Evolutionary conservation across 345 rosid genomes (phyloP).

Genomic region (Rhizophora mangle): DNA sequence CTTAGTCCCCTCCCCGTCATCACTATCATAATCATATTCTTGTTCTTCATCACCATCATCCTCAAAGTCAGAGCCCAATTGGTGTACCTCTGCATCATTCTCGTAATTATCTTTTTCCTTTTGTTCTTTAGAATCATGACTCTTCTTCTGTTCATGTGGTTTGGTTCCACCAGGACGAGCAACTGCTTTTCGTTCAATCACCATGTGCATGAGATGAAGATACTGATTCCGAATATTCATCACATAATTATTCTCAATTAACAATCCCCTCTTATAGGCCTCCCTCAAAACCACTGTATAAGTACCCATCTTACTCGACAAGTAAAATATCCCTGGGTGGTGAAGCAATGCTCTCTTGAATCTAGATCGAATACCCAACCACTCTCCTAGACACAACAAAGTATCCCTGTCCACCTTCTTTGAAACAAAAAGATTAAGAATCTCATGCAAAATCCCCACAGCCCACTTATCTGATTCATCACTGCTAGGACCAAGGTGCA

Average conservation of each 20-base stretch:
- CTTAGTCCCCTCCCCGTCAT: slow-evolving; percentile 28
- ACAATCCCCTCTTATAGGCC: slow-evolving; percentile 64
- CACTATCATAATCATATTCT: slow-evolving; percentile 26
- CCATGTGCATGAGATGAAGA: slow-evolving; percentile 71
- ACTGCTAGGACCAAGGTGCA: slow-evolving; percentile 48
- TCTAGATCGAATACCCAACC: slow-evolving; percentile 74
- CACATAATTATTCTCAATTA: slow-evolving; percentile 58
- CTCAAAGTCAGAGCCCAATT: slow-evolving; percentile 35
- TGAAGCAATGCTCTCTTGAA: slow-evolving; percentile 76
- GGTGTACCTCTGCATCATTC: slow-evolving; percentile 20
- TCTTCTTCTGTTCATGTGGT: slow-evolving; percentile 37
- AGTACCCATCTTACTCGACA: slow-evolving; percentile 63
- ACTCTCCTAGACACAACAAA: slow-evolving; percentile 59
- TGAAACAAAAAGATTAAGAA: slow-evolving; percentile 67
- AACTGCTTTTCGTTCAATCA: slow-evolving; percentile 38
- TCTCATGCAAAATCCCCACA: slow-evolving; percentile 66
- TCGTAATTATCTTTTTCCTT: slow-evolving; percentile 28
- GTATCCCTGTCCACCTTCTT: slow-evolving; percentile 67
- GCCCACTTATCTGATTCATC: slow-evolving; percentile 87
- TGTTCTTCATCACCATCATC: slow-evolving; percentile 32
- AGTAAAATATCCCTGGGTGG: slow-evolving; percentile 70
- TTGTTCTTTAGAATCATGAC: slow-evolving; percentile 27
- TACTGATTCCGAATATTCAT: slow-evolving; percentile 56
- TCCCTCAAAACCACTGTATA: slow-evolving; percentile 78
- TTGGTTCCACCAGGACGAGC: slow-evolving; percentile 34